Evolutionary conservation across 768 basidiomycete genomes (phyloP), one percentile per base, ranked within the genome.

Genomic region (Boletus rubescentipes): DNA sequence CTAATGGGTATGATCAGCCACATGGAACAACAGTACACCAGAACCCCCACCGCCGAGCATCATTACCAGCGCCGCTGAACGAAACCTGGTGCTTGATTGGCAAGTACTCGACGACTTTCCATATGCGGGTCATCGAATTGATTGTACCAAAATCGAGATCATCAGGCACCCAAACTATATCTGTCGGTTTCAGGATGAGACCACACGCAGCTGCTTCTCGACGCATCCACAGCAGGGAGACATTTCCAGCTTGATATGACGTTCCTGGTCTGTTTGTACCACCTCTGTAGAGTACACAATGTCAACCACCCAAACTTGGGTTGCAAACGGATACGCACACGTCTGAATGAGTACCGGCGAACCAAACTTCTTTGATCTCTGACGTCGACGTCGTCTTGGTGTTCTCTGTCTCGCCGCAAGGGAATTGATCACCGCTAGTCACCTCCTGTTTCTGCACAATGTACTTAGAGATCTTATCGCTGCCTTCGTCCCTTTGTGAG

Each of bases 141-240:
- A 18, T 52, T n/a, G 32, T 55, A 7, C 60, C 60, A 12, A 50
- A 58, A 31, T 61, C 53, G 12, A 61, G 37, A 32, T 61, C 60
- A 10, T 55, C 56, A 4, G 59, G 59, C 4, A 58, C 42, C 57
- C 57, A 60, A n/a, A 54, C 53, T 30, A 60, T 35, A 36, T 60
- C 59, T 48, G 53, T 54, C n/a, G 59, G 57, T 5, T 54, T 51
- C 31, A 71, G 51, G 2, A 40, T 50, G 0, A 71, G 58, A 20
- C 69, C 68, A 11, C 31, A 49, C 3, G 40, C 46, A 1, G 46
- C 11, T 4, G 69, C 68, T 46, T 71, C 67, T 15, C 51, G 55
- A 26, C 26, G 26, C 26, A 26, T 26, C 26, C 26, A 26, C 26
- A 26, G 26, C 26, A 26, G 26, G 3, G 67, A 58, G 15, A 54